phyloP scores from a whole-genome alignment of 305 asterid genomes.

The Fraxinus paxiana region DNA sequence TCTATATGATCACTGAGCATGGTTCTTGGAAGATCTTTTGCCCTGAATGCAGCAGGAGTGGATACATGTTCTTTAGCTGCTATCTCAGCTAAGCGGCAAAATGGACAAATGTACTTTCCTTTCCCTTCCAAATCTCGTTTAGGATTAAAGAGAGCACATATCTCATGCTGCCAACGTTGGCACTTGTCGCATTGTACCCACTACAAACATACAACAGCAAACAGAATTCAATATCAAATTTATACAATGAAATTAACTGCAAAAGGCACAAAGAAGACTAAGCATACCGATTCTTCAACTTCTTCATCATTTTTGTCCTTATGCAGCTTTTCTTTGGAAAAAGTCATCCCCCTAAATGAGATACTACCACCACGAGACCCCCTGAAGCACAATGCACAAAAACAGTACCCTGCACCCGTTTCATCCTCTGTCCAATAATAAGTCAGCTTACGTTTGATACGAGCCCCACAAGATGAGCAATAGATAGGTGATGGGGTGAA shows the following conservation, averaged over 20 bases:
- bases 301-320: slow-evolving; percentile 46
- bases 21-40: slow-evolving; percentile 67
- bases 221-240: slow-evolving; percentile 10
- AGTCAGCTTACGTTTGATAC: slow-evolving; percentile 39
- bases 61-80: slow-evolving; percentile 37
- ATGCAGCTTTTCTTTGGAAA: slow-evolving; percentile 42
- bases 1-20: slow-evolving; percentile 74
- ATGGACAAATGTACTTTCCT: slow-evolving; percentile 57
- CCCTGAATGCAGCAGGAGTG: slow-evolving; percentile 43
- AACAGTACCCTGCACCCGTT: slow-evolving; percentile 30
- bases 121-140: slow-evolving; percentile 49
- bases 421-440: slow-evolving; percentile 44
- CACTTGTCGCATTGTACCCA: slow-evolving; percentile 83
- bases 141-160: slow-evolving; percentile 67
- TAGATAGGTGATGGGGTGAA: slow-evolving; percentile 47
- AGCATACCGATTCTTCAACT: slow-evolving; percentile 54
- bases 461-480: slow-evolving; percentile 48
- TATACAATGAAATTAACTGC: slow-evolving; percentile 16
- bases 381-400: slow-evolving; percentile 55
- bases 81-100: slow-evolving; percentile 53
- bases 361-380: slow-evolving; percentile 39
- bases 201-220: slow-evolving; percentile 37
- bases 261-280: slow-evolving; percentile 21
- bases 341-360: slow-evolving; percentile 39
- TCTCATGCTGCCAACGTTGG: slow-evolving; percentile 68